Percentiles rank a stretch among this genome's conserved stretches.
These are phyloP conservation scores for Oryza glumipatula DNA, from an alignment of 176 grass and related monocot genomes.

Conservation along the genomic window DNA sequence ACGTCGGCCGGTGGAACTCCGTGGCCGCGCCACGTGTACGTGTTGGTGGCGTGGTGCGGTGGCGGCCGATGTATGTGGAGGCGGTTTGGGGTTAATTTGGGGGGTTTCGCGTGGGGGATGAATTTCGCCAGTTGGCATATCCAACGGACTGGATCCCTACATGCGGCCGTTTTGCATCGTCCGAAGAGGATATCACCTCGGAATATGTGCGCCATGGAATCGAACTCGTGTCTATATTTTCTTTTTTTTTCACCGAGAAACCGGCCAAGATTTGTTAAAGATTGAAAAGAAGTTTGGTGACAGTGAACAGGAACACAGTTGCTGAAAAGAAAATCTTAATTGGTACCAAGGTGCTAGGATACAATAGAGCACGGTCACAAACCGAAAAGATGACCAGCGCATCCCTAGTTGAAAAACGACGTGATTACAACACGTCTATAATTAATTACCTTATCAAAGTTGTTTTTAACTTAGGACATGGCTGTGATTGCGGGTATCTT, in stretches of 20 bases:
- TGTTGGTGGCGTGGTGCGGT: neutral
- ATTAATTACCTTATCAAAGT: neutral
- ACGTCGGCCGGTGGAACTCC: slow-evolving; percentile 30
- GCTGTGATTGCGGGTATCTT: too few relatives aligned
- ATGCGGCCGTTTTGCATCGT: neutral
- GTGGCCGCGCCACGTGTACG: slow-evolving; percentile 33
- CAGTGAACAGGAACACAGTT: too few relatives aligned
- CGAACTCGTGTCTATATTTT: neutral
- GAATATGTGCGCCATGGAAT: neutral
- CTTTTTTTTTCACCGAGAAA: too few relatives aligned
- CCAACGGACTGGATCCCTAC: neutral
- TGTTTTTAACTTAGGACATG: neutral
- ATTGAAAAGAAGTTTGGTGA: too few relatives aligned
- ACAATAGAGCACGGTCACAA: too few relatives aligned
- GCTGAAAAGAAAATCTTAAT: too few relatives aligned
- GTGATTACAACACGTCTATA: neutral
- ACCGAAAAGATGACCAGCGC: too few relatives aligned
- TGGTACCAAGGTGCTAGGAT: too few relatives aligned
- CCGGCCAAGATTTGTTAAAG: too few relatives aligned
- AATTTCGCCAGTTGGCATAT: neutral
- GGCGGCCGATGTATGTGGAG: neutral
- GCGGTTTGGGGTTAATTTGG: neutral
- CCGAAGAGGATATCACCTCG: neutral
- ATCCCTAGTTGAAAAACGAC: too few relatives aligned
- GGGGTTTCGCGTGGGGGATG: neutral